Conservation (phyloP, 352 stramenopile genomes). For the Phytophthora nicotianae region DNA sequence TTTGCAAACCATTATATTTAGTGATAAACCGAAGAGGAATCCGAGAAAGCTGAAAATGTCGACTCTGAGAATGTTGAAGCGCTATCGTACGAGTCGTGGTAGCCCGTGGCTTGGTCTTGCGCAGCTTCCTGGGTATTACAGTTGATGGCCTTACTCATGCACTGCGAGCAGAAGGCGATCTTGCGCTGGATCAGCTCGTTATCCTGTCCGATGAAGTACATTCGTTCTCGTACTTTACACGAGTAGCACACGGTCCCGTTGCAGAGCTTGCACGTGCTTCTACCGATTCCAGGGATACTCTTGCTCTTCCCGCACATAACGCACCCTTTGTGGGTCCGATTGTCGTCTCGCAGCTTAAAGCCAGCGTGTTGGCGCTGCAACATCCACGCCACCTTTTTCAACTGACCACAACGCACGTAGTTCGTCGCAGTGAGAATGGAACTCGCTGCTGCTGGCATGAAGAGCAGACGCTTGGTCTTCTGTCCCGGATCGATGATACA, state of each 20-base stretch:
- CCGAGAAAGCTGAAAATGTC: conserved; percentile 14
- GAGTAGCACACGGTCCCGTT: conserved; percentile 19
- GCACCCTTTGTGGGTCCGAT: conserved; percentile 16
- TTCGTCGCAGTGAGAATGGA: conserved; percentile 16
- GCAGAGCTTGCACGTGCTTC: conserved; percentile 34
- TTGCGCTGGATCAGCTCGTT: conserved; percentile 39
- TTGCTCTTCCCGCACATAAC: conserved; percentile 32
- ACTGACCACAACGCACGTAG: conserved; percentile 24
- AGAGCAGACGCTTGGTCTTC: conserved; percentile 5
- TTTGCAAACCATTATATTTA: conserved; percentile 15
- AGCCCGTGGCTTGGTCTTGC: conserved; percentile 27
- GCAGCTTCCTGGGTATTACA: conserved; percentile 33
- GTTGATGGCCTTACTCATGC: conserved; percentile 46
- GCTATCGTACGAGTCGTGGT: conserved; percentile 35
- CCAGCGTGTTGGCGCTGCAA: conserved; percentile 20
- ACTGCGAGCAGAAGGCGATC: conserved; percentile 46
- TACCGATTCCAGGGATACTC: conserved; percentile 23
- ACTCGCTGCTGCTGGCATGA: conserved; percentile 13
- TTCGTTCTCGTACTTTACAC: conserved; percentile 34
- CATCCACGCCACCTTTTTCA: conserved; percentile 33
- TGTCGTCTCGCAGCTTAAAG: conserved; percentile 13
- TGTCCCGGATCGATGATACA: conserved; percentile 22
- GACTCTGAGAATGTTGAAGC: conserved; percentile 32
- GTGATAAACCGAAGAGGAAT: conserved; percentile 23
- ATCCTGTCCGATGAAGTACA: conserved; percentile 45